Percentiles rank a stretch among this genome's conserved stretches.
Evolutionary conservation across 805 yeast species (phyloP).

Genomic region (Candida hispaniensis): DNA sequence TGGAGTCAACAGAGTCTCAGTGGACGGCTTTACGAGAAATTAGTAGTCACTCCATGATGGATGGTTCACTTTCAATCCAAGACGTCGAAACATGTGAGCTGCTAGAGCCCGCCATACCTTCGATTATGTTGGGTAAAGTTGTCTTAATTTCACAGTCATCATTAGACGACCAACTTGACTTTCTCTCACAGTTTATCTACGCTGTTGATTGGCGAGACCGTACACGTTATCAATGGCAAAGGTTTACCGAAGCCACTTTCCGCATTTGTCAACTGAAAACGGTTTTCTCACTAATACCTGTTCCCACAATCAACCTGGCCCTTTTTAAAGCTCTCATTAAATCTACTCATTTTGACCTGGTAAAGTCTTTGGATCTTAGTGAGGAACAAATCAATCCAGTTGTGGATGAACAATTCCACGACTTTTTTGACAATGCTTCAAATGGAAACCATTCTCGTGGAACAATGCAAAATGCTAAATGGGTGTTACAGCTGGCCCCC

Average conservation of each 20-base stretch:
- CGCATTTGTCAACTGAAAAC: constrained; percentile 5
- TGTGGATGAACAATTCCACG: constrained; percentile 29
- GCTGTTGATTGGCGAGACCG: constrained; percentile 8
- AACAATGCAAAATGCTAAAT: constrained; percentile 32
- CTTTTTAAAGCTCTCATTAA: constrained; percentile 21
- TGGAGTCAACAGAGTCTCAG: constrained; percentile 8
- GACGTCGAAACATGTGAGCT: constrained; percentile 9
- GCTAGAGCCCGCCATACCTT: constrained; percentile 13
- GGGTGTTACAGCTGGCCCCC: constrained; percentile 21
- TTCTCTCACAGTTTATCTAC: constrained; percentile 2
- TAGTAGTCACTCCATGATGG: not conserved
- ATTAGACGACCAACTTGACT: constrained; percentile 1
- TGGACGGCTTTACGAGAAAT: constrained; percentile 9
- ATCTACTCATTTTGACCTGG: constrained; percentile 23
- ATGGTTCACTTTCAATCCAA: constrained; percentile 2
- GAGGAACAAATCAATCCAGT: constrained; percentile 3
- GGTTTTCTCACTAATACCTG: constrained; percentile 10
- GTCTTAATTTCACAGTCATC: constrained; percentile 4
- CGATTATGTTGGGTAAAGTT: constrained; percentile 4
- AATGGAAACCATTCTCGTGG: constrained; percentile 34
- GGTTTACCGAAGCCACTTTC: constrained; percentile 4
- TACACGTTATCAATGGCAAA: constrained; percentile 7
- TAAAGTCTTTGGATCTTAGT: constrained; percentile 14
- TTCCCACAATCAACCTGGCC: constrained; percentile 12
- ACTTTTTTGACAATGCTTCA: constrained; percentile 35